These are phyloP conservation scores for Phyllosticta citriasiana DNA, from an alignment of 2,329 filamentous ascomycete genomes.

Conservation along the genomic window DNA sequence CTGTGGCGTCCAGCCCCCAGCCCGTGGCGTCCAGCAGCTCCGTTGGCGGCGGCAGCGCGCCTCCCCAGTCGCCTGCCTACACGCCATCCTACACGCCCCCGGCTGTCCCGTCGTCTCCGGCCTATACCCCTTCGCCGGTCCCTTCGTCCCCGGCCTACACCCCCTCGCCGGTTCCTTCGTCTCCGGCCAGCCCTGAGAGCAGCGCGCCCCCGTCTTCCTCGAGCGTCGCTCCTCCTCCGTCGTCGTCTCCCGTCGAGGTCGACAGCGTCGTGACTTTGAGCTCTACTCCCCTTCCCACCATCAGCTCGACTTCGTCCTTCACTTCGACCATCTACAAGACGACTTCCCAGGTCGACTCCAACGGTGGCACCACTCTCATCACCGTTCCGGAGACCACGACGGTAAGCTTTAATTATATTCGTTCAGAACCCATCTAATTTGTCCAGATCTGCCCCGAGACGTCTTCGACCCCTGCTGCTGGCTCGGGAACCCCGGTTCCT, in stretches of 20 bases:
- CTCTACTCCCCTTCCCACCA: background rate
- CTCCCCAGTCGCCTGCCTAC: background rate
- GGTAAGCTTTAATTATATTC: background rate
- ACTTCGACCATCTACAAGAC: slow-evolving; percentile 1
- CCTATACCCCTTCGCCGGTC: slow-evolving; percentile 1
- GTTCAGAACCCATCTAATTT: background rate
- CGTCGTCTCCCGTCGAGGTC: background rate
- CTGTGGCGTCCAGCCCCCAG: background rate
- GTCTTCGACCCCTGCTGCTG: background rate
- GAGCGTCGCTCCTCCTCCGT: background rate
- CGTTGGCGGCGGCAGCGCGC: background rate
- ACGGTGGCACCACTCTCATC: background rate
- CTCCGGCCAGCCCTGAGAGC: background rate
- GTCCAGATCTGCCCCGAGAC: slow-evolving; percentile 5
- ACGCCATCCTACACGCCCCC: background rate
- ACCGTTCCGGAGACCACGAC: background rate
- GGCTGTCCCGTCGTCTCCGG: background rate
- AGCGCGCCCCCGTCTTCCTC: background rate
- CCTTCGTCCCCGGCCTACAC: background rate
- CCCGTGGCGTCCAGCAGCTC: background rate
- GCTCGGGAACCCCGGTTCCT: background rate
- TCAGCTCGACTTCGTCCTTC: slow-evolving; percentile 2
- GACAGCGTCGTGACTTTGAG: background rate
- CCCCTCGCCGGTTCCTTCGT: background rate
- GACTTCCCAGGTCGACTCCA: background rate